phyloP scores from a whole-genome alignment of 2,329 filamentous ascomycete genomes.

The Paecilomyces fulvus region DNA sequence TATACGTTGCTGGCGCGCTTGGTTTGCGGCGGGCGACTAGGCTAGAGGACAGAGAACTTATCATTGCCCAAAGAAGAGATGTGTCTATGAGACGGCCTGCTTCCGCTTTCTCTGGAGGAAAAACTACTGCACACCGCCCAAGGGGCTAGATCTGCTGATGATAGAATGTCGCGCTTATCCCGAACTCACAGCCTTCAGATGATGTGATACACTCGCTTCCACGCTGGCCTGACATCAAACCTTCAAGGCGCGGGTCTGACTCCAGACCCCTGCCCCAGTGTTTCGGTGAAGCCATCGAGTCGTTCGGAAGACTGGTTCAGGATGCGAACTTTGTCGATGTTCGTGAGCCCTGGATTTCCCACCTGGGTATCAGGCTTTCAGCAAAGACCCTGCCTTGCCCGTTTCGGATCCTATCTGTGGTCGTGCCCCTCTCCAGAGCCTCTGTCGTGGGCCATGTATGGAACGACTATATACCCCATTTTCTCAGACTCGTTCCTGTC shows the following conservation, averaged over 20 bases:
- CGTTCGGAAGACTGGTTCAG: background rate
- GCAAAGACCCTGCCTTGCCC: background rate
- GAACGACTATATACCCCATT: background rate
- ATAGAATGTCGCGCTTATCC: background rate
- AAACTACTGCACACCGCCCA: background rate
- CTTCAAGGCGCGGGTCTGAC: constrained; percentile 2
- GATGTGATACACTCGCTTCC: constrained; percentile 6
- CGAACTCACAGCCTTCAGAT: background rate
- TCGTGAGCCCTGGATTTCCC: background rate
- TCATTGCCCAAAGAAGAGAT: background rate
- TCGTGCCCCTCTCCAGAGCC: background rate
- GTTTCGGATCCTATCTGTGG: background rate
- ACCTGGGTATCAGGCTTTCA: background rate
- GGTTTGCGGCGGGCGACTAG: background rate
- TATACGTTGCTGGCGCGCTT: background rate
- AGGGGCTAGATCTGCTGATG: background rate
- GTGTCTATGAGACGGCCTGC: background rate
- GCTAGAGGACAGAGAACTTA: background rate
- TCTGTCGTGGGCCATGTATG: background rate
- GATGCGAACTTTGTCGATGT: background rate
- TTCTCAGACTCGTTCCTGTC: background rate
- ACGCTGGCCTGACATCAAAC: constrained; percentile 5
- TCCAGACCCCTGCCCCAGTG: constrained; percentile 3
- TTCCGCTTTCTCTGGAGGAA: background rate
- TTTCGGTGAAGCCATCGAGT: background rate